Base-by-base conservation (phyloP, 2,329 filamentous ascomycete genomes). In the Pseudopyricularia cyperi region DNA sequence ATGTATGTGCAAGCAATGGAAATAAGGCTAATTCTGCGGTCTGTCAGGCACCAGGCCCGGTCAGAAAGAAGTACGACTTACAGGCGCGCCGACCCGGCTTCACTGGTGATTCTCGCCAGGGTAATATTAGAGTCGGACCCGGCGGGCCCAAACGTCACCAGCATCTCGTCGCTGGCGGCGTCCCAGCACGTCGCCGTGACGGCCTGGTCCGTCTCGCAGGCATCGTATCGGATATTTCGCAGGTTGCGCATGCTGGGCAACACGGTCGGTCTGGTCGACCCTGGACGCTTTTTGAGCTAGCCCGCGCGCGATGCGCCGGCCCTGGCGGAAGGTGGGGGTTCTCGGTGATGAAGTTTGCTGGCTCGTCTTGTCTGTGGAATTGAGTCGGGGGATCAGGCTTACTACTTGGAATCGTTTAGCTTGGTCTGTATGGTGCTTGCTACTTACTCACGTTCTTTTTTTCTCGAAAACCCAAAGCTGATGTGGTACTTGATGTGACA, bases 171-270 rank as follows among this genome's bases (percentile, higher is more conserved):
- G 57, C 79, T 82, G 55, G 82, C 76, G 48, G 84, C 77, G 69
- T 97, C 89, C 91, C 91, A 97, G 62, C 89, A 85, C 53, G 83
- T 80, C 30, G 89, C 84, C 51, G 87, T 85, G 61, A 93, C 73
- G 55, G 79, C 74, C 56, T 75, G 67, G 51, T 76, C 73, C 57
- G 82, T 72, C 59, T 71, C 76, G 70, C 83, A 83, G 64, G 79
- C 73, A 59, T 78, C 76, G 65, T 87, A 83, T 63, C 78, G 80
- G 61, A 89, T 81, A 65, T 83, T 89, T 68, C 81, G 84, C 60
- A 97, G 76, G 68, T 96, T 97, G 65, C 88, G 85, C 91, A 97
- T 97, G 55, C 66, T 72, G 48, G 48, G 39, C 19, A 5, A 24
- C 24, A 15, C 24, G 9, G 4, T 7, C 11, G 12, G 7, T 24